These are phyloP conservation scores for Macrophomina pseudophaseolina DNA, from an alignment of 2,329 filamentous ascomycete genomes.

Conservation along the genomic window DNA sequence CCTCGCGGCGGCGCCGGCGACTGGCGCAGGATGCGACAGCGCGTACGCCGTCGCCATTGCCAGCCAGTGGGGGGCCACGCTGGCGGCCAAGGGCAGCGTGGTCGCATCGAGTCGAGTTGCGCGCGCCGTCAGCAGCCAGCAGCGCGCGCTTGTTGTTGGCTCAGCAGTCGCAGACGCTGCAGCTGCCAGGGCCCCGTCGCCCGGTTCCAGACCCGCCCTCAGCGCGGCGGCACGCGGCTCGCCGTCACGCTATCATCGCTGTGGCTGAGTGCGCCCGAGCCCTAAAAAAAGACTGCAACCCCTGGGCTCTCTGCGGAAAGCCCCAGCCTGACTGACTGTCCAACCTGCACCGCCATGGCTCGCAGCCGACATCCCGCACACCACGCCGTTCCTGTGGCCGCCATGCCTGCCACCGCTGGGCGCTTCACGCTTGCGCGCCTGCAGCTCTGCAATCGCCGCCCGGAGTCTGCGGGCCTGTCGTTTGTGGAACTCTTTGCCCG, in stretches of 20 bases:
- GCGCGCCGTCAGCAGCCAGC: slow-evolving; percentile 17
- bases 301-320: not conserved
- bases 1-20: slow-evolving; percentile 15
- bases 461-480: not conserved
- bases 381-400: not conserved
- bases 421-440: not conserved
- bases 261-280: slow-evolving; percentile 16
- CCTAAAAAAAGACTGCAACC: slow-evolving; percentile 22
- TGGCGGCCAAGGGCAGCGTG: not conserved
- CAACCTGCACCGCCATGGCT: slow-evolving; percentile 2
- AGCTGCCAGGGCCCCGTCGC: not conserved
- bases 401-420: slow-evolving; percentile 7
- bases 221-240: not conserved
- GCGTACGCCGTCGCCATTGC: not conserved
- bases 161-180: not conserved
- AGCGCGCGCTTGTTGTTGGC: not conserved
- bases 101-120: not conserved
- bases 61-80: not conserved
- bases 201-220: slow-evolving; percentile 13
- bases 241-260: slow-evolving; percentile 17
- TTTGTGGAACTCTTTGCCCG: not conserved
- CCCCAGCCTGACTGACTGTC: not conserved
- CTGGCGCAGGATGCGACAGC: slow-evolving; percentile 2
- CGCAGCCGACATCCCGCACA: not conserved
- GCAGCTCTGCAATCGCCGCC: not conserved